Evolutionary conservation across 441 rosid species (phyloP), one percentile per base, ranked within the genome.

Genomic region (Bocquillonia castaneifolia): DNA sequence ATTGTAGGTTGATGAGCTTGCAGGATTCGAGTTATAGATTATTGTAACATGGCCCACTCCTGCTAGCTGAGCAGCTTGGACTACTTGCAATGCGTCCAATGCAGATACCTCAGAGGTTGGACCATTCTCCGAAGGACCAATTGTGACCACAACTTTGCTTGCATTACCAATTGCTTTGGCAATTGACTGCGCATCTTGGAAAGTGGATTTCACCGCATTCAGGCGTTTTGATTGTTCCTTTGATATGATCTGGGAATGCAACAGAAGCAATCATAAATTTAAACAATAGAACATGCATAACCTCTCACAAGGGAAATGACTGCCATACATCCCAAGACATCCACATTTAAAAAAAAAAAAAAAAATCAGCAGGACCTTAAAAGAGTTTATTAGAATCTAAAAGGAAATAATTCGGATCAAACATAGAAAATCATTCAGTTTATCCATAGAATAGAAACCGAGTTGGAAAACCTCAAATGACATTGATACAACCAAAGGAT

Each of bases 151-250:
- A 26, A 86, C 92, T 77, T 93, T 93, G 82, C 92, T 83, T 39
- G 99, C 96, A 72, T 93, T 91, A 26, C 99, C 99, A 28, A 93
- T 93, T n/a, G 99, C 96, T 75, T 87, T 93, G 44, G 99, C 97
- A 53, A 91, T 89, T 42, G 92, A 84, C 70, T 93, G 90, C 5
- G 88, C 80, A 58, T 84, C 88, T 56, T 81, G 52, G 77, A 86
- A 89, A 10, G 86, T 69, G 40, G 93, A 93, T 78, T 88, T 83
- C 6, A 93, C 99, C 0, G 99, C 99, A 60, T 93, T 91, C 54
- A 93, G 85, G 18, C 91, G 88, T 37, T 74, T 91, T n/a, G 80
- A 77, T 68, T 91, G 88, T 25, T 91, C 95, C 0, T 82, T 86
- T 9, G 97, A 89, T 83, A 93, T 83, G 73, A 93, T 82, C 99